These are phyloP conservation scores for Tetragonia tetragonoides DNA, from an alignment of 148 eudicot genomes.

Conservation along the genomic window DNA sequence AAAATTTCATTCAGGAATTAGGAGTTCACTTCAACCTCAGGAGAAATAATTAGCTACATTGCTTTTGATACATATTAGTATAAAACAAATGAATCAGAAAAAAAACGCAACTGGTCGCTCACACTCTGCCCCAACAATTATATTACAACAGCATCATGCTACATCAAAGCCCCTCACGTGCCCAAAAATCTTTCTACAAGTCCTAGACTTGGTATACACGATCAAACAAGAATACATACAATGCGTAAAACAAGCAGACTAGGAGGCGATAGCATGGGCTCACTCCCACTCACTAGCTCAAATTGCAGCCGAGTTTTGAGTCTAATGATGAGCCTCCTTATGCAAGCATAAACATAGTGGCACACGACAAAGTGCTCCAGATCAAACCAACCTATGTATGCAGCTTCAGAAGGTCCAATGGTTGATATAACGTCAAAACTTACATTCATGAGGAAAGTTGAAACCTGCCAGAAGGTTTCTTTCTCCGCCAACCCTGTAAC, in stretches of 20 bases:
- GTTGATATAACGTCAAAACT: slow-evolving; percentile 20
- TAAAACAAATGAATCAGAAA: slow-evolving; percentile 13
- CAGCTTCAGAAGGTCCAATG: slow-evolving; percentile 17
- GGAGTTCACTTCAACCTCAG: background rate
- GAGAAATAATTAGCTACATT: slow-evolving; percentile 12
- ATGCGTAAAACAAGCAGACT: slow-evolving; percentile 15
- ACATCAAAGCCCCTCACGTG: background rate
- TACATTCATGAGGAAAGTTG: slow-evolving; percentile 58
- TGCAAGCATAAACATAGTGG: slow-evolving; percentile 5
- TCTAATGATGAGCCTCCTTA: background rate
- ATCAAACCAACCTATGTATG: slow-evolving; percentile 18
- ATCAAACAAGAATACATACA: slow-evolving; percentile 44
- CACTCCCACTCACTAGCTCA: slow-evolving; percentile 26
- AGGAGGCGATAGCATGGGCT: slow-evolving; percentile 12
- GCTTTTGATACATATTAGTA: slow-evolving; percentile 3
- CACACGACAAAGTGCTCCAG: background rate
- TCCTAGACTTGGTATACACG: slow-evolving; percentile 26
- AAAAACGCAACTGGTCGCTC: slow-evolving; percentile 10
- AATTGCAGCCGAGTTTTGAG: slow-evolving; percentile 9
- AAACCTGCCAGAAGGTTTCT: slow-evolving; percentile 78
- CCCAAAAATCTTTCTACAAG: slow-evolving; percentile 24
- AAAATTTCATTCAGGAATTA: too few relatives aligned
- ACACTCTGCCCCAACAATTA: slow-evolving; percentile 13
- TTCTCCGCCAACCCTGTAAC: slow-evolving; percentile 93
- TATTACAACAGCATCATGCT: slow-evolving; percentile 24